Percentiles rank a stretch among this genome's conserved stretches.
Evolutionary conservation across 192 early-diverging fungal genomes (phyloP).

Genomic region (Entomortierella lignicola): DNA sequence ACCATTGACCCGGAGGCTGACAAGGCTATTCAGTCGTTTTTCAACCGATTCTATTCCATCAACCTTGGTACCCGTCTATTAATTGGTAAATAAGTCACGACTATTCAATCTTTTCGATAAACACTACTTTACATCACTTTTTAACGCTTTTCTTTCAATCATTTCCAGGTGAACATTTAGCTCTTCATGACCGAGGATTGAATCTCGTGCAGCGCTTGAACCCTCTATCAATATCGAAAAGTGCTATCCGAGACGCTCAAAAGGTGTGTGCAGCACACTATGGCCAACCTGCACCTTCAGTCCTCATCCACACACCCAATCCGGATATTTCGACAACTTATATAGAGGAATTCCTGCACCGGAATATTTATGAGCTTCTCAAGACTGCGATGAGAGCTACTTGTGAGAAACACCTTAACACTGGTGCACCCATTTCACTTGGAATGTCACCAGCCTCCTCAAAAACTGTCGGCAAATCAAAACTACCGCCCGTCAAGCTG

Average conservation of each 20-base stretch:
- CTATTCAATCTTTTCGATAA: too few relatives aligned
- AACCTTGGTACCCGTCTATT: conserved; percentile 70
- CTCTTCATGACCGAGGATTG: conserved; percentile 64
- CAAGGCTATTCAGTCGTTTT: conserved; percentile 67
- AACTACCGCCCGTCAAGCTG: conserved; percentile 65
- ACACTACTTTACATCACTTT: background rate
- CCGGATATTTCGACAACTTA: conserved; percentile 66
- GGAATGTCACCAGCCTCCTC: conserved; percentile 22
- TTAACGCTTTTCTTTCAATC: background rate
- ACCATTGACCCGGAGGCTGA: conserved; percentile 59
- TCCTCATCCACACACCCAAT: conserved; percentile 64
- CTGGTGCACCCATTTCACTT: conserved; percentile 16
- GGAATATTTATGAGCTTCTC: conserved; percentile 71
- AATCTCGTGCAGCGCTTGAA: conserved; percentile 71
- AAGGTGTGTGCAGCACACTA: conserved; percentile 62
- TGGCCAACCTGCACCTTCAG: conserved; percentile 58
- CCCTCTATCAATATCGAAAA: conserved; percentile 64
- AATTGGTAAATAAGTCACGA: conserved; percentile 57
- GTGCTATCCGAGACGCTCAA: conserved; percentile 62
- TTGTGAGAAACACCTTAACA: conserved; percentile 57
- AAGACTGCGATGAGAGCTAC: conserved; percentile 70
- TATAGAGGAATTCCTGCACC: conserved; percentile 68
- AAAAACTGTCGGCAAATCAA: conserved; percentile 3
- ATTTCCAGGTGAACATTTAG: conserved; percentile 62
- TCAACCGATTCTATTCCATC: conserved; percentile 71